Evolutionary conservation across 805 yeast genomes (phyloP).

Genomic region (Lipomyces mesembrius): DNA sequence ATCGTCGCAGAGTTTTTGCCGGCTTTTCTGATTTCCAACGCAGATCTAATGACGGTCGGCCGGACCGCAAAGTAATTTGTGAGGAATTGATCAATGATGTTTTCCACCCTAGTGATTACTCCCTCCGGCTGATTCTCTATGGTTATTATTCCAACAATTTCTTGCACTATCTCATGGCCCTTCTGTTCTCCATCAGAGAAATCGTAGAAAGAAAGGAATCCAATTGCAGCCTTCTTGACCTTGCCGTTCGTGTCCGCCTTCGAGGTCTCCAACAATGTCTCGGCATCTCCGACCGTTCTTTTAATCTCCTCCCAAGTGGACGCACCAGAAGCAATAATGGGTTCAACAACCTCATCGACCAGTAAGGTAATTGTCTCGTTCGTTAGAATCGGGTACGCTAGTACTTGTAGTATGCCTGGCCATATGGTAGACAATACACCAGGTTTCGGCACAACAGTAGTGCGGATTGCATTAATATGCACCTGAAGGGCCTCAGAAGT

Average conservation of each 20-base stretch:
- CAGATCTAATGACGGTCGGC: constrained; percentile 5
- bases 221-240: constrained; percentile 31
- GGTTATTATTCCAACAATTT: constrained; percentile 12
- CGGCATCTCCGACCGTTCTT: constrained; percentile 6
- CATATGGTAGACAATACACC: constrained; percentile 28
- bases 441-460: constrained; percentile 15
- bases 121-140: constrained; percentile 28
- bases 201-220: constrained; percentile 20
- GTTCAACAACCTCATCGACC: constrained; percentile 32
- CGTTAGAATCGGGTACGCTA: constrained; percentile 10
- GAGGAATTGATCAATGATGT: constrained; percentile 19
- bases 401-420: constrained; percentile 29
- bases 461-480: constrained; percentile 20
- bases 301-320: constrained; percentile 21
- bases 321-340: constrained; percentile 18
- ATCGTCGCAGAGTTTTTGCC: constrained; percentile 14
- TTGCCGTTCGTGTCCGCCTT: constrained; percentile 25
- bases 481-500: constrained; percentile 8
- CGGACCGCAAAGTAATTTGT: constrained; percentile 4
- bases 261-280: constrained; percentile 22
- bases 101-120: constrained; percentile 24
- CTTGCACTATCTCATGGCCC: constrained; percentile 2
- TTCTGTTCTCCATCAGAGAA: constrained; percentile 7
- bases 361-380: constrained; percentile 10
- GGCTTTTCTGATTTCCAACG: not conserved